phyloP scores from a whole-genome alignment of 2,329 filamentous ascomycete species.

The Alternaria viburni region DNA sequence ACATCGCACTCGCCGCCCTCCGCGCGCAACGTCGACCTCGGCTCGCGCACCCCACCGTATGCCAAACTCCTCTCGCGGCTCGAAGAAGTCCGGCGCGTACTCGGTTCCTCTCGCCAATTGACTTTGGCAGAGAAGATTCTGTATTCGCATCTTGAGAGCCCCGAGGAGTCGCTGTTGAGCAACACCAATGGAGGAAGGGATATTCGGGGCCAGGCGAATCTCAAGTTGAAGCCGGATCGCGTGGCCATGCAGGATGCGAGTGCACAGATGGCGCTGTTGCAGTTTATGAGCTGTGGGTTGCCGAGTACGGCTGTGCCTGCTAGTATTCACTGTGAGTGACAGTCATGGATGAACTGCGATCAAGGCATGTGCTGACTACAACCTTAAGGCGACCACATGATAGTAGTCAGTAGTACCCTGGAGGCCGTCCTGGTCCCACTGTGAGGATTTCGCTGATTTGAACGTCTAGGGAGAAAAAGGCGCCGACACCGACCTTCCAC shows the following conservation, averaged over 20 bases:
- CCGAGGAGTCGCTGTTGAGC: slow-evolving; percentile 83
- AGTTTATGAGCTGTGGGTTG: slow-evolving; percentile 97
- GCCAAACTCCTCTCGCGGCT: slow-evolving; percentile 80
- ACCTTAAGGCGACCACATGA: slow-evolving; percentile 80
- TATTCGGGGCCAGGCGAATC: slow-evolving; percentile 85
- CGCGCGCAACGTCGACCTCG: slow-evolving; percentile 47
- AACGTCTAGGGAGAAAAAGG: slow-evolving; percentile 66
- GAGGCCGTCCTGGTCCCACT: not conserved
- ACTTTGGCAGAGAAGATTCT: slow-evolving; percentile 98
- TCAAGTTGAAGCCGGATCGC: slow-evolving; percentile 96
- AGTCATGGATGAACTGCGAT: not conserved
- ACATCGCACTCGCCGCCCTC: slow-evolving; percentile 38
- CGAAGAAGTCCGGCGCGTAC: slow-evolving; percentile 73
- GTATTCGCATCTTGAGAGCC: slow-evolving; percentile 90
- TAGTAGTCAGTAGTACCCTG: slow-evolving; percentile 62
- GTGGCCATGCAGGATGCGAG: slow-evolving; percentile 99
- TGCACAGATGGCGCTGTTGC: slow-evolving; percentile 95
- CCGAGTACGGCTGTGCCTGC: slow-evolving; percentile 90
- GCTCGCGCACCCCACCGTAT: slow-evolving; percentile 76
- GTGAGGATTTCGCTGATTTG: not conserved
- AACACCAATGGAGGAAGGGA: slow-evolving; percentile 82
- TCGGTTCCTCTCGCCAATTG: slow-evolving; percentile 68
- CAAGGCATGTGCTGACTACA: not conserved
- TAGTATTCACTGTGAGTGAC: slow-evolving; percentile 79
- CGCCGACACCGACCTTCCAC: slow-evolving; percentile 81